Evolutionary conservation across 352 stramenopile genomes (phyloP), one percentile per base, ranked within the genome.

Genomic region (Phytopythium mirpurense): DNA sequence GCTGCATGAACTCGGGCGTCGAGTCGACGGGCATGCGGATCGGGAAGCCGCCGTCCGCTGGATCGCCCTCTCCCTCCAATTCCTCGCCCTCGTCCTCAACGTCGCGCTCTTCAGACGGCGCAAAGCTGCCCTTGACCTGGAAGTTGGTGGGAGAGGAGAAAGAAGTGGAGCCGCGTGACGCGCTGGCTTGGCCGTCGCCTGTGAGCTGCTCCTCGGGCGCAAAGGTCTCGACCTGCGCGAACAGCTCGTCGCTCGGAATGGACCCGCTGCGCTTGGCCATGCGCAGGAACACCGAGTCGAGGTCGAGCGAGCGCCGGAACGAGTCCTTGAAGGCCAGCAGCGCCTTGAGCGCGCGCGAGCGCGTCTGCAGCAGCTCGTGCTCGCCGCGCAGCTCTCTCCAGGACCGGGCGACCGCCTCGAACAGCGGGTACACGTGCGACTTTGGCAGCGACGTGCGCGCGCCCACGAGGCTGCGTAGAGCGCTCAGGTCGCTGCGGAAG

Each of bases 391-490:
- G 59, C 59, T 93, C 83, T 14, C 81, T 70, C 90, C 89, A 98
- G 0, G 89, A 85, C 57, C 70, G 73, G 7, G 86, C 88, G 3
- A 97, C 74, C 14, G 81, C 73, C 60, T 97, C 88, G 60, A 98
- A 98, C 18, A 97, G 84, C 24, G 93, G 93, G 57, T 98, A 98
- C 6, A 98, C 92, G 36, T 97, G 84, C 10, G 92, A 94, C 55
- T 98, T 98, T 24, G 90, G 89, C 53, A 98, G 70, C 27, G 87
- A 96, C 11, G 80, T 89, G 21, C 85, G 74, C 3, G 81, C 74
- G 15, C 86, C 86, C 2, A 98, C 87, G n/a, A 97, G 67, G 36
- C 69, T 87, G 63, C 87, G 81, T 48, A 90, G 65, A 27, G 79
- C 79, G 15, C 50, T 75, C 54, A 92, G 61, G 27, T 92, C 77